A percentile compares a stretch with the other conserved stretches of the same genome.
Conservation (phyloP, 805 yeast genomes). For the Hanseniaspora nectarophila region DNA sequence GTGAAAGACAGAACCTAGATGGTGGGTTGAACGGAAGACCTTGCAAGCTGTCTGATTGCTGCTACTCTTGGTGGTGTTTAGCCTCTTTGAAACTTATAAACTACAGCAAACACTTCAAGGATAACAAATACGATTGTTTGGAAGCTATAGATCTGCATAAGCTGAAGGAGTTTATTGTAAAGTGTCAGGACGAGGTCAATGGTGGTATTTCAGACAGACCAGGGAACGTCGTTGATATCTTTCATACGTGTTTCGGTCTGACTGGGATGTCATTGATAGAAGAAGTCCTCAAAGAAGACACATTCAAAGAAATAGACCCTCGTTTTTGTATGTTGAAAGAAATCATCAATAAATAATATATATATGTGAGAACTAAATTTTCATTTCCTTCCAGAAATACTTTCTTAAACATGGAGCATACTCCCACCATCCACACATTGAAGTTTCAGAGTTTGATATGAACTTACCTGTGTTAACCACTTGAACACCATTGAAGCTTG, state of each 20-base stretch:
- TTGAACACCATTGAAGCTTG: slow-evolving; percentile 71
- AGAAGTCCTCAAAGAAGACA: slow-evolving; percentile 50
- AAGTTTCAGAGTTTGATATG: slow-evolving; percentile 31
- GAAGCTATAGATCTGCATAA: slow-evolving; percentile 60
- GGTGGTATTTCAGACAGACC: slow-evolving; percentile 94
- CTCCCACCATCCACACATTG: slow-evolving; percentile 59
- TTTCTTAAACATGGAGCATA: slow-evolving; percentile 51
- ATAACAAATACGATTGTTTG: slow-evolving; percentile 24
- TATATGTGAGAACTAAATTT: slow-evolving; percentile 20
- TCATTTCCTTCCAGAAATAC: slow-evolving; percentile 38
- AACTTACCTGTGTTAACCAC: slow-evolving; percentile 62
- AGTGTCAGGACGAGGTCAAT: slow-evolving; percentile 58
- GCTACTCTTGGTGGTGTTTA: slow-evolving; percentile 96
- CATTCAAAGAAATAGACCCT: slow-evolving; percentile 63
- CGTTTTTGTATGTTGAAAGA: slow-evolving; percentile 66
- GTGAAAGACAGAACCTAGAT: slow-evolving; percentile 70
- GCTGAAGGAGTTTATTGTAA: slow-evolving; percentile 54
- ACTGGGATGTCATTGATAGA: slow-evolving; percentile 77
- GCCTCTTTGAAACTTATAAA: slow-evolving; percentile 45
- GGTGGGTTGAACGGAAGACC: slow-evolving; percentile 98
- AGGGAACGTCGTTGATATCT: slow-evolving; percentile 84
- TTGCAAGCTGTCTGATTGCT: slow-evolving; percentile 90
- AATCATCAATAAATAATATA: slow-evolving; percentile 24
- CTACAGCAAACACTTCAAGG: slow-evolving; percentile 1
- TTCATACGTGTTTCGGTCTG: slow-evolving; percentile 81